A percentile compares a stretch with the other conserved stretches of the same genome.
Conservation (phyloP, 495 filamentous ascomycete species). For the Trypethelium eluteriae region DNA sequence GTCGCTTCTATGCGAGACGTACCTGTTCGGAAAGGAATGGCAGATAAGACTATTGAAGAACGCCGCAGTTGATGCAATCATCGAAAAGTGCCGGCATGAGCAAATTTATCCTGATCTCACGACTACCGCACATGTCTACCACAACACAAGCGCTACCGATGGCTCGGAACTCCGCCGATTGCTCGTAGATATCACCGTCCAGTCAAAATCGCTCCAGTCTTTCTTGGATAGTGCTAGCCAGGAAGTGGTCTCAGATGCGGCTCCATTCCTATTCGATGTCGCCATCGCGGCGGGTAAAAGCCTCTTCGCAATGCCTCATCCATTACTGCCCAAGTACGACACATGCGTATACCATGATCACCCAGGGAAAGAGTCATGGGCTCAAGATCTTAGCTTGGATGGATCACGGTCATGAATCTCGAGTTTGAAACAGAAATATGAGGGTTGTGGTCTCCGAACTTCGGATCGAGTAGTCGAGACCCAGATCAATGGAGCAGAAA, state of each 20-base stretch:
- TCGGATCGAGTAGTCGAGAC: too few species aligned
- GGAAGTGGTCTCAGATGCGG: background rate
- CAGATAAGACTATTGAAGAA: background rate
- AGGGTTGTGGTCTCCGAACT: too few species aligned
- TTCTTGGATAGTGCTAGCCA: background rate
- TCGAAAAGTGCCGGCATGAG: background rate
- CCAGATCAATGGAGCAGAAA: too few species aligned
- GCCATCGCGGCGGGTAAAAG: background rate
- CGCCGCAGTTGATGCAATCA: background rate
- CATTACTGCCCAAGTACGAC: background rate
- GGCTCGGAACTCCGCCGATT: background rate
- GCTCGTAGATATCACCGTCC: background rate
- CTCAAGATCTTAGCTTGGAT: too few species aligned
- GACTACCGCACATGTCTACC: background rate
- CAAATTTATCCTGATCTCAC: background rate
- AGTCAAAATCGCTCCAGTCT: background rate
- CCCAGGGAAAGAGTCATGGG: background rate
- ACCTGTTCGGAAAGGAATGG: background rate
- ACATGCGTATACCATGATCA: background rate
- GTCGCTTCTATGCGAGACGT: background rate
- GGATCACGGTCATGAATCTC: too few species aligned
- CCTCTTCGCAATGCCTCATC: background rate
- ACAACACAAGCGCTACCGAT: background rate
- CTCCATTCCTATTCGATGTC: background rate
- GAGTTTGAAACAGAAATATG: too few species aligned